Conservation (phyloP, 177 flowering plant genomes). For the Vitis hybrid region DNA sequence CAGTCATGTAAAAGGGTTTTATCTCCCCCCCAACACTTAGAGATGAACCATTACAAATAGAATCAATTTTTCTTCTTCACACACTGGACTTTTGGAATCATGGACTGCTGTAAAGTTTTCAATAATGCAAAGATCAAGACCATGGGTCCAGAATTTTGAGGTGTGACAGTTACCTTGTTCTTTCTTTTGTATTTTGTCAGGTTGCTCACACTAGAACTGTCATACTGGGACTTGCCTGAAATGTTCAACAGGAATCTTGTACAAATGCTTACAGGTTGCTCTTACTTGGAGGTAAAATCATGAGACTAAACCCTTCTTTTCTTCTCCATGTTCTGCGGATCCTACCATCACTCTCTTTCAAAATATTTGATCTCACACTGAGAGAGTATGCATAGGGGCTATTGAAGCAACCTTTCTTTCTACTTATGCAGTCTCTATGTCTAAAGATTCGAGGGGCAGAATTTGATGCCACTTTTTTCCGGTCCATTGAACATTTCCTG, state of each 20-base stretch:
- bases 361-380: too few relatives aligned
- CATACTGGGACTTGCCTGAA: constrained; percentile 13
- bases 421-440: constrained; percentile 32
- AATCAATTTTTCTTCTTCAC: too few relatives aligned
- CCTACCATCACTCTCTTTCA: too few relatives aligned
- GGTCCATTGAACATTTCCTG: constrained; percentile 17
- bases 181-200: constrained; percentile 20
- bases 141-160: not conserved
- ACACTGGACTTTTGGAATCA: not conserved
- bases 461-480: constrained; percentile 16
- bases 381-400: too few relatives aligned
- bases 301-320: not conserved
- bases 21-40: too few relatives aligned
- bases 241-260: constrained; percentile 18
- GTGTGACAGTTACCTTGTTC: not conserved
- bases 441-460: constrained; percentile 35
- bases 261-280: constrained; percentile 27
- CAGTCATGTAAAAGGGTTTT: too few relatives aligned
- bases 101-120: not conserved
- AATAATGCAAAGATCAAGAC: too few relatives aligned
- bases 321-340: not conserved
- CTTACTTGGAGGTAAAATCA: constrained; percentile 34
- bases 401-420: not conserved
- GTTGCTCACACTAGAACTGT: constrained; percentile 35
- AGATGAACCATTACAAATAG: too few relatives aligned